Percentiles rank a stretch among this genome's conserved stretches.
phyloP scores from a whole-genome alignment of 2,329 filamentous ascomycete species.

The Chaetomiaceae sp. region DNA sequence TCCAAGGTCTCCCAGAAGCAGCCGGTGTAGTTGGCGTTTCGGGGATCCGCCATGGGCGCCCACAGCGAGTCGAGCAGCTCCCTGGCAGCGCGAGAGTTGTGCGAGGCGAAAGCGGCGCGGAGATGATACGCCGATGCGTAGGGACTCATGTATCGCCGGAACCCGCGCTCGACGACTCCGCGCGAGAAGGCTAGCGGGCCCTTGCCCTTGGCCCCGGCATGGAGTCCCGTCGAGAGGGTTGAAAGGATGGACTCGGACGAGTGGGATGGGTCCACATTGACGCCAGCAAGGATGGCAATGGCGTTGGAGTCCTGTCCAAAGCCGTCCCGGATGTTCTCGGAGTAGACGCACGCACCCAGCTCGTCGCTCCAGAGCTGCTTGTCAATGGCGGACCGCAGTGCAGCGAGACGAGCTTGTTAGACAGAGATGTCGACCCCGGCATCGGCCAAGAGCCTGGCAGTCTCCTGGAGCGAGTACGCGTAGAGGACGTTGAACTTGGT shows the following conservation, averaged over 20 bases:
- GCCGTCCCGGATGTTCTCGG: background rate
- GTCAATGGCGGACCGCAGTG: background rate
- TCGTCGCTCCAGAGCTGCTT: background rate
- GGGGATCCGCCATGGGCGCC: background rate
- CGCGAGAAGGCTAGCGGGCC: background rate
- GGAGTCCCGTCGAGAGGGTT: background rate
- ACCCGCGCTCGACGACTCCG: background rate
- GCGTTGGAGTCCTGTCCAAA: background rate
- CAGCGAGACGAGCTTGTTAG: background rate
- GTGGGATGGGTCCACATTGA: background rate
- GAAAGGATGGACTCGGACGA: background rate
- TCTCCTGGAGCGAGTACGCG: background rate
- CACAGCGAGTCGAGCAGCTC: background rate
- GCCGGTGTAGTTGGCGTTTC: background rate
- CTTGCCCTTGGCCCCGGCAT: background rate
- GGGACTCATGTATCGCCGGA: background rate
- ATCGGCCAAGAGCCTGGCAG: background rate
- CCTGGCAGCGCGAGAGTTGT: background rate
- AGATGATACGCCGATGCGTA: background rate
- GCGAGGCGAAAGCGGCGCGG: background rate
- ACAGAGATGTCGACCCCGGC: background rate
- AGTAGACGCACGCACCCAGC: background rate
- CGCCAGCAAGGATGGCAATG: background rate
- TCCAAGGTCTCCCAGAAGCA: slow-evolving; percentile 1
- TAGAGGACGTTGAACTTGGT: slow-evolving; percentile 2